A percentile compares a stretch with the other conserved stretches of the same genome.
Conservation (phyloP, 208 protist species). For the Trypanosomatidae sp. region DNA sequence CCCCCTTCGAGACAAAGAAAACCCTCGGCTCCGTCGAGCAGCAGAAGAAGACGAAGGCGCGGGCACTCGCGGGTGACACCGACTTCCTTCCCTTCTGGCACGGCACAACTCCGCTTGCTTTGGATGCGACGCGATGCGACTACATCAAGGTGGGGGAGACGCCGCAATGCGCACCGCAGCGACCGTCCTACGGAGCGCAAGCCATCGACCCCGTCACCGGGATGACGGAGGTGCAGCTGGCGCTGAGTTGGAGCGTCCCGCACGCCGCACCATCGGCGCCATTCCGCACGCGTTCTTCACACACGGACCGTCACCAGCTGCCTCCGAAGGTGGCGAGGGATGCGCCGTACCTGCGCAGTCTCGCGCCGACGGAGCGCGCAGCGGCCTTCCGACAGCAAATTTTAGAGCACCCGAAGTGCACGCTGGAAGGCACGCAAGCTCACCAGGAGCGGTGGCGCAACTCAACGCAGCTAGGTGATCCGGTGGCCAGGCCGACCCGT, state of each 20-base stretch:
- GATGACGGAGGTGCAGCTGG: slow-evolving; percentile 58
- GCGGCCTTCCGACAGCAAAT: too few species aligned
- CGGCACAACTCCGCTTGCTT: slow-evolving; percentile 34
- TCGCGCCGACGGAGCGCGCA: too few species aligned
- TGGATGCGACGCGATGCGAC: slow-evolving; percentile 47
- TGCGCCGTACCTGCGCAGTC: too few species aligned
- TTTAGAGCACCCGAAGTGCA: too few species aligned
- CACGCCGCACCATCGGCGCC: slow-evolving; percentile 4
- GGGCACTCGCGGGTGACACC: slow-evolving; percentile 33
- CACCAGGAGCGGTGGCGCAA: too few species aligned
- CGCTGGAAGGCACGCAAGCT: too few species aligned
- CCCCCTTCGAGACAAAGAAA: slow-evolving; percentile 64
- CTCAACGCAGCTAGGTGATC: too few species aligned
- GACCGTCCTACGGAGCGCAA: slow-evolving; percentile 32
- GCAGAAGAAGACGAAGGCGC: slow-evolving; percentile 21
- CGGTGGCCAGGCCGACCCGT: too few species aligned
- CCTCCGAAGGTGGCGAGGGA: slow-evolving; percentile 2
- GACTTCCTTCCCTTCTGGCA: slow-evolving; percentile 81
- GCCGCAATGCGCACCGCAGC: slow-evolving; percentile 22
- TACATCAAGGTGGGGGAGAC: slow-evolving; percentile 44
- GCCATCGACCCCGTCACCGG: slow-evolving; percentile 60
- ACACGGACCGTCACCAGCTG: background rate
- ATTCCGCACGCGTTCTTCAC: too few species aligned
- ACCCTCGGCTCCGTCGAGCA: slow-evolving; percentile 62
- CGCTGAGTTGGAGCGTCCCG: slow-evolving; percentile 66